These are phyloP conservation scores for Ephemerocybe angulata DNA, from an alignment of 768 basidiomycete genomes.

Conservation along the genomic window DNA sequence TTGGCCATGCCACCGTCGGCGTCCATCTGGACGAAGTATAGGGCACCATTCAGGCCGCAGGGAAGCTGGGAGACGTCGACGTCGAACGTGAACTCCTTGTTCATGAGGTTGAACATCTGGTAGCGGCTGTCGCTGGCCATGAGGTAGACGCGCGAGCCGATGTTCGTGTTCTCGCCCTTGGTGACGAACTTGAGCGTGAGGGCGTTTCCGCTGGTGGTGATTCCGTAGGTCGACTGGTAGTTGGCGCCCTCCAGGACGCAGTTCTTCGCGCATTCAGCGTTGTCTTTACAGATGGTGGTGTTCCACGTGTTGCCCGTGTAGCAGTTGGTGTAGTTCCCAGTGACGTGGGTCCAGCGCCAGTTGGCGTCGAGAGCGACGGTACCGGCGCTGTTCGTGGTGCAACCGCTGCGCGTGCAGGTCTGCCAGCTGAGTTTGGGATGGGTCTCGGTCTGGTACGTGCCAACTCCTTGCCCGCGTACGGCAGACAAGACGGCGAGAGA, in stretches of 20 bases:
- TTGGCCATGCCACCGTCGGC: slow-evolving; percentile 49
- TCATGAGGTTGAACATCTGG: slow-evolving; percentile 47
- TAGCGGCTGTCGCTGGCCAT: slow-evolving; percentile 42
- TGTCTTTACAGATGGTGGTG: slow-evolving; percentile 45
- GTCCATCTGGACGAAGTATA: slow-evolving; percentile 61
- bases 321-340: slow-evolving; percentile 36
- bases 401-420: slow-evolving; percentile 36
- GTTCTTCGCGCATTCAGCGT: slow-evolving; percentile 41
- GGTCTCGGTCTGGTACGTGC: slow-evolving; percentile 40
- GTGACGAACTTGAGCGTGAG: slow-evolving; percentile 46
- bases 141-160: slow-evolving; percentile 44
- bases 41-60: slow-evolving; percentile 59
- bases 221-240: slow-evolving; percentile 48
- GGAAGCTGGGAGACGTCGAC: slow-evolving; percentile 55
- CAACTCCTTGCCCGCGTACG: slow-evolving; percentile 41
- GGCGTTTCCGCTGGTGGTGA: slow-evolving; percentile 42
- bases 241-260: slow-evolving; percentile 45
- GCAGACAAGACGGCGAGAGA: slow-evolving; percentile 21
- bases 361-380: slow-evolving; percentile 41
- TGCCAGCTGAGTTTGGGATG: slow-evolving; percentile 42
- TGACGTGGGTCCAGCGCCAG: slow-evolving; percentile 47
- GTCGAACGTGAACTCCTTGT: slow-evolving; percentile 59
- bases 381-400: slow-evolving; percentile 27
- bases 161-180: slow-evolving; percentile 28
- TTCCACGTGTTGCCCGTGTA: slow-evolving; percentile 56